Evolutionary conservation across 306 rosid species (phyloP), one percentile per base, ranked within the genome.

Genomic region (Vachellia collinsii): DNA sequence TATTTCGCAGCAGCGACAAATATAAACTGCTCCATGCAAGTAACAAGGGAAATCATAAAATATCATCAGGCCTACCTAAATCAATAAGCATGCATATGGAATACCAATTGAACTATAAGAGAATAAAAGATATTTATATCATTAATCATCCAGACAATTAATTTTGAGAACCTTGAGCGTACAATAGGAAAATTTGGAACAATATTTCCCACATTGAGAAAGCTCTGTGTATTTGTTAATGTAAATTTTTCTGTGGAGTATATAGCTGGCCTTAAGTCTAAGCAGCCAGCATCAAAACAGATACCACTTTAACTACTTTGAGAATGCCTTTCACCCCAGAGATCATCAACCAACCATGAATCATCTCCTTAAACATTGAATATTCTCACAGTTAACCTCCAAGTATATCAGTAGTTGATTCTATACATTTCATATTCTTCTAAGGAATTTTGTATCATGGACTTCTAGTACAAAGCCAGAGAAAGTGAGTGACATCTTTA

Each of bases 1-100:
- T 76, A 77, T 79, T 72, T 89, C 7, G 79, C 83, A 64, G 88
- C 90, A 47, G 83, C 87, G 25, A 51, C 81, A 82, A 82, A 86
- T 74, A 89, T 87, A 50, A 86, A 84, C 92, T 89, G 87, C 75
- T 53, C 70, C 64, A 63, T 43, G 47, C 68, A 78, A 38, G 43
- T 51, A 20, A 44, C 50, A 37, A 61, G 41, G 56, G 9, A 39
- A 81, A 20, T 29, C 74, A 47, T 38, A 14, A 77, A 11, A 3
- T 23, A 37, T 34, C 46, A 29, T 37, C 74, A 62, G 62, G 72
- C 51, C 16, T 38, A 39, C 62, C 50, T 68, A 48, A 74, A 56
- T 56, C 69, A 74, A 36, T 46, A 20, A 58, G 62, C 41, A 73
- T 42, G 51, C 10, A 16, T 20, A 42, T 5, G 34, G n/a, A 48